phyloP scores from a whole-genome alignment of 2,329 filamentous ascomycete genomes.

The Karstenula rhodostoma region DNA sequence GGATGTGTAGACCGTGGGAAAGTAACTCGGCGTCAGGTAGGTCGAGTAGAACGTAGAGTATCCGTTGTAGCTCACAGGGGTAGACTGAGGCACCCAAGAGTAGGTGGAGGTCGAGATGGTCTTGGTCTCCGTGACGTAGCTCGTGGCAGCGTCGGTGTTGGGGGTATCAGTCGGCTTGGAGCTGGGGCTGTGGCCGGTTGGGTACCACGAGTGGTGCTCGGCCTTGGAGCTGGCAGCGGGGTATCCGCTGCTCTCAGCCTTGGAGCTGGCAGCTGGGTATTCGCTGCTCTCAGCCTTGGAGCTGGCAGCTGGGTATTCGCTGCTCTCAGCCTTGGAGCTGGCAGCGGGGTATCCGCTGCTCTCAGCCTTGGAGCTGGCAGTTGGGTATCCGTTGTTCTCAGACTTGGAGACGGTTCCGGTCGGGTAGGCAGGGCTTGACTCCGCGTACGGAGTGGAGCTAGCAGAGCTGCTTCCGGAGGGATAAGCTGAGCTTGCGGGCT shows the following conservation, averaged over 20 bases:
- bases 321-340: not conserved
- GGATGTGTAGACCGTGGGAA: constrained; percentile 41
- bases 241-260: not conserved
- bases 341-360: constrained; percentile 6
- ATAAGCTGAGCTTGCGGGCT: not conserved
- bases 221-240: not conserved
- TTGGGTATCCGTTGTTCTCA: not conserved
- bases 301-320: not conserved
- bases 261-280: not conserved
- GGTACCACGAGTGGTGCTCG: constrained; percentile 6
- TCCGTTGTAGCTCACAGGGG: constrained; percentile 43
- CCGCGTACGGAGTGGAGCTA: constrained; percentile 8
- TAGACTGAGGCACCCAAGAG: constrained; percentile 49
- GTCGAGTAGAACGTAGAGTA: constrained; percentile 47
- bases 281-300: not conserved
- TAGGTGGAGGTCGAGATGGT: constrained; percentile 46
- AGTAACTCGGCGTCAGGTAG: constrained; percentile 49
- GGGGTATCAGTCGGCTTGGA: constrained; percentile 16
- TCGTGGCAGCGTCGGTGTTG: constrained; percentile 37
- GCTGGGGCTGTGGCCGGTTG: constrained; percentile 14
- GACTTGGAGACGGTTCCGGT: not conserved
- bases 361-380: constrained; percentile 15
- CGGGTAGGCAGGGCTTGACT: not conserved
- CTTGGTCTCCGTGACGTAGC: constrained; percentile 32
- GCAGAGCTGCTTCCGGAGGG: not conserved